These are phyloP conservation scores for Mesotaenium endlicherianum DNA, from an alignment of 139 green algal genomes.

Conservation along the genomic window DNA sequence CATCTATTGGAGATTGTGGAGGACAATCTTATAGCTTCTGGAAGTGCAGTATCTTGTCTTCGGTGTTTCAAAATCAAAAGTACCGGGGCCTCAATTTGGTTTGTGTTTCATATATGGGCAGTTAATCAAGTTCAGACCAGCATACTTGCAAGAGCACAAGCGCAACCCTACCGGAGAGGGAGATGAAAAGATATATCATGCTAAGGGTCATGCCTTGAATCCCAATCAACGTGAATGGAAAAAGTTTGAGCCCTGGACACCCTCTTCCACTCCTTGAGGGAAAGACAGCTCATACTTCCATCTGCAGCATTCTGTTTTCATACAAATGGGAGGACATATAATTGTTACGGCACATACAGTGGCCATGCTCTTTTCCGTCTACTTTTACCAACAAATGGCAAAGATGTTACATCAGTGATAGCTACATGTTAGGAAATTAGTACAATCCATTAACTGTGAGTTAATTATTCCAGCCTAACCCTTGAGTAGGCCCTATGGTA, in stretches of 20 bases:
- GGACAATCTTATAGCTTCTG: not conserved
- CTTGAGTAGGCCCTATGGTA: no score
- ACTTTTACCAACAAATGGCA: no score
- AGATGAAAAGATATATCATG: slow-evolving; percentile 36
- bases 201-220: slow-evolving; percentile 49
- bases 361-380: no score
- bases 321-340: no score
- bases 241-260: slow-evolving; percentile 23
- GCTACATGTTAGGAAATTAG: no score
- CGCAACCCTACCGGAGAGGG: slow-evolving; percentile 32
- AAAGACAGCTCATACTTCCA: no score
- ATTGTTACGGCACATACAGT: no score
- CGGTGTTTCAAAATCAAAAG: not conserved
- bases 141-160: slow-evolving; percentile 40
- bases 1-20: not conserved
- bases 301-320: no score
- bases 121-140: slow-evolving; percentile 15
- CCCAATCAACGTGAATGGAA: slow-evolving; percentile 37
- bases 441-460: no score
- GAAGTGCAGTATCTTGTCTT: slow-evolving; percentile 2
- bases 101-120: slow-evolving; percentile 12
- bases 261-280: not conserved
- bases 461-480: no score
- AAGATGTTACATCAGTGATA: no score
- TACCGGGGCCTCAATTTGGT: not conserved